Conservation (phyloP, 1,139 yeast species). For the Candida sp. region DNA sequence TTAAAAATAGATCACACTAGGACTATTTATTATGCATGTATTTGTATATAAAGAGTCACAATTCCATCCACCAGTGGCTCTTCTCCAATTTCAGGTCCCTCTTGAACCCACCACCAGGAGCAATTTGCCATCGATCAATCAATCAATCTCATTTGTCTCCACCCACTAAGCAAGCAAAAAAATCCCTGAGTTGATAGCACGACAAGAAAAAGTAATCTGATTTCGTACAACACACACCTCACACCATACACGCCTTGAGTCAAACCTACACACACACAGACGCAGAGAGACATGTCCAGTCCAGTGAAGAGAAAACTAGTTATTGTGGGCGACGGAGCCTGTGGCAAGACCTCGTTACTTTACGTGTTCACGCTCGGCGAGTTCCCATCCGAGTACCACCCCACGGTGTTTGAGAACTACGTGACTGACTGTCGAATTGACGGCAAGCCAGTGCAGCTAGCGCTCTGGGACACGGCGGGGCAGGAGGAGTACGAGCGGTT, state of each 20-base stretch:
- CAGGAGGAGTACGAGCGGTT: slow-evolving; percentile 88
- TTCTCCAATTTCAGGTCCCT: no score
- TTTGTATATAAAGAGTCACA: no score
- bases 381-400: slow-evolving; percentile 84
- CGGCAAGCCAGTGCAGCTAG: slow-evolving; percentile 88
- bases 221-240: neutral
- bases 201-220: neutral
- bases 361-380: slow-evolving; percentile 92
- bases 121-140: no score
- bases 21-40: no score
- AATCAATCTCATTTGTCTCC: neutral
- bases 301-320: slow-evolving; percentile 75
- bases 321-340: slow-evolving; percentile 95
- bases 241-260: neutral
- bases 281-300: slow-evolving; percentile 8
- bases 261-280: neutral
- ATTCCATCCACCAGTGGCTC: no score
- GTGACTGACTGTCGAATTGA: slow-evolving; percentile 94
- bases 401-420: slow-evolving; percentile 95
- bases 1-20: neutral
- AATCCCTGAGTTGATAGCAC: neutral
- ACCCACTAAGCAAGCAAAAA: neutral
- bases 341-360: slow-evolving; percentile 92
- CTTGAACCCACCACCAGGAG: no score
- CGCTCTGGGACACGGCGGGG: slow-evolving; percentile 98